A percentile compares a stretch with the other conserved stretches of the same genome.
These are phyloP conservation scores for Pseudocercospora fijiensis DNA, from an alignment of 2,329 filamentous ascomycete genomes.

Conservation along the genomic window DNA sequence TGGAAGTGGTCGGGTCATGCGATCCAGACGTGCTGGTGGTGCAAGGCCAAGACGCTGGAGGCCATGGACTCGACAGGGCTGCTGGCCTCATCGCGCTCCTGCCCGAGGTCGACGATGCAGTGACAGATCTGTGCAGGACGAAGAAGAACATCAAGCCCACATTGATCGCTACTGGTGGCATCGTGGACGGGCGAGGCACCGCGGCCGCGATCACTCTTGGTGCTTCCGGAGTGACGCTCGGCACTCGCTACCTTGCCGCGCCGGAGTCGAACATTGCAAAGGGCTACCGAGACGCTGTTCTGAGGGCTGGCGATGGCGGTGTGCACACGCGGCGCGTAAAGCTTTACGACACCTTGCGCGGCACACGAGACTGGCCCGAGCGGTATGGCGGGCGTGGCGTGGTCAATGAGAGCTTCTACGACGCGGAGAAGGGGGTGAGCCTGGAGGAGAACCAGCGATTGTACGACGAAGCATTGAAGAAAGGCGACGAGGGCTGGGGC, in stretches of 20 bases:
- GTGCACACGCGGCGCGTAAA: slow-evolving; percentile 52
- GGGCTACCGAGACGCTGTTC: slow-evolving; percentile 50
- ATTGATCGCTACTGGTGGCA: slow-evolving; percentile 60
- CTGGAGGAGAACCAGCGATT: slow-evolving; percentile 47
- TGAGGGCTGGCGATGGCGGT: slow-evolving; percentile 52
- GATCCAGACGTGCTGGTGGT: slow-evolving; percentile 59
- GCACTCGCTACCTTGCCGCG: slow-evolving; percentile 62
- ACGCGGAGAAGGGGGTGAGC: slow-evolving; percentile 43
- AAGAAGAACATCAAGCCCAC: slow-evolving; percentile 30
- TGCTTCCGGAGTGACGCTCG: slow-evolving; percentile 56
- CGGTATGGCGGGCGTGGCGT: slow-evolving; percentile 60
- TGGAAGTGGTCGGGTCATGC: slow-evolving; percentile 50
- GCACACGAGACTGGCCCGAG: slow-evolving; percentile 59
- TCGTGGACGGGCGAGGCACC: slow-evolving; percentile 56
- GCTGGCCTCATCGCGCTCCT: slow-evolving; percentile 58
- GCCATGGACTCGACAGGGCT: slow-evolving; percentile 58
- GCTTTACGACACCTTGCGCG: slow-evolving; percentile 55
- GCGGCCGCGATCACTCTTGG: slow-evolving; percentile 58
- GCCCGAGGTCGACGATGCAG: slow-evolving; percentile 56
- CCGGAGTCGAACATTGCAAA: slow-evolving; percentile 48
- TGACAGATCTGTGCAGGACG: slow-evolving; percentile 36
- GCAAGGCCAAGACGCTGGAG: slow-evolving; percentile 65
- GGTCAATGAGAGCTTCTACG: slow-evolving; percentile 54
- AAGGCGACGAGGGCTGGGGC: slow-evolving; percentile 56
- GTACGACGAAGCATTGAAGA: slow-evolving; percentile 51